Percentiles rank a stretch among this genome's conserved stretches.
phyloP scores from a whole-genome alignment of 148 eudicot genomes.

The Polygonum aviculare region DNA sequence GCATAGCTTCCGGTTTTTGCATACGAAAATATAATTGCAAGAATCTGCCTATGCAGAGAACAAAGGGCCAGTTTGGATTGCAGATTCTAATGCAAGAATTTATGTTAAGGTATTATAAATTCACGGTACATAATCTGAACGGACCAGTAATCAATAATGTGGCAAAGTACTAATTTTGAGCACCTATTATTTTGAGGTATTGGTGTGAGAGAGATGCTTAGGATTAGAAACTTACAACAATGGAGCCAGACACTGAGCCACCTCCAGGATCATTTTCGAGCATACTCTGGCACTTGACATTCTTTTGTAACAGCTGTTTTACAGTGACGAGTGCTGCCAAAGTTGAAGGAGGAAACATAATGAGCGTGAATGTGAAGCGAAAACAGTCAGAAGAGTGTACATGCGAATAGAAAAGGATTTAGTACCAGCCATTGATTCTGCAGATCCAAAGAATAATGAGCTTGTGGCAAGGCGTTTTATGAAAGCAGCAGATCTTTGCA shows the following conservation, averaged over 20 bases:
- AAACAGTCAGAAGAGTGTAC: background rate
- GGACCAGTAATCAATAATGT: too few relatives aligned
- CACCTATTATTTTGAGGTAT: too few relatives aligned
- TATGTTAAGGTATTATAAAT: too few relatives aligned
- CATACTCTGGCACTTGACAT: conserved; percentile 75
- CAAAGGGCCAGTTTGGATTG: too few relatives aligned
- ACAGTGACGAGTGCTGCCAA: conserved; percentile 86
- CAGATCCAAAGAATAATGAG: conserved; percentile 68
- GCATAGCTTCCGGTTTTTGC: background rate
- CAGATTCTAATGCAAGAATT: too few relatives aligned
- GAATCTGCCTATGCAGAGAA: too few relatives aligned
- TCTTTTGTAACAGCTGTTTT: conserved; percentile 79
- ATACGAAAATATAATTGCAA: background rate
- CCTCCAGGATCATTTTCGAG: conserved; percentile 95
- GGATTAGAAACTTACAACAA: conserved; percentile 43
- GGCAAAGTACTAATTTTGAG: too few relatives aligned
- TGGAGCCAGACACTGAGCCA: conserved; percentile 83
- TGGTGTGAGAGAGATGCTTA: background rate
- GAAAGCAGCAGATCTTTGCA: conserved; percentile 97
- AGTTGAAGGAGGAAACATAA: background rate
- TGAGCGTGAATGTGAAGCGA: background rate
- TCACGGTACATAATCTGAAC: too few relatives aligned
- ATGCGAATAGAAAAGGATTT: background rate
- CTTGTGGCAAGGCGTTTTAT: conserved; percentile 81
- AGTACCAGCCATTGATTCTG: conserved; percentile 94